A percentile compares a stretch with the other conserved stretches of the same genome.
phyloP scores from a whole-genome alignment of 306 rosid species.

The Lotus japonicus region DNA sequence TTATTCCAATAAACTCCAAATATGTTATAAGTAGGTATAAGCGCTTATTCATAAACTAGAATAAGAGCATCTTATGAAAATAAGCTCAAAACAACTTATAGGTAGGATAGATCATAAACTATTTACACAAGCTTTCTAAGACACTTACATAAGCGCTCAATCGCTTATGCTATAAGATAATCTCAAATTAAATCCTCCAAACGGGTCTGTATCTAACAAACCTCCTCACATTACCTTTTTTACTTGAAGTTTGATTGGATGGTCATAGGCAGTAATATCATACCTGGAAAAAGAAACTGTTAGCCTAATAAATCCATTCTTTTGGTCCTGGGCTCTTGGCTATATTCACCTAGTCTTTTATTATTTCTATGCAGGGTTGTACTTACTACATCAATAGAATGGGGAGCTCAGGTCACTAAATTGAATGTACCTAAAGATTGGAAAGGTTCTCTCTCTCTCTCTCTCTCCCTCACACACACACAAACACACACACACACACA shows the following conservation, averaged over 20 bases:
- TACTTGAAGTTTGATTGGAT: background rate
- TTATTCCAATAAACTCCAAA: too few relatives aligned
- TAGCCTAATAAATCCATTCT: background rate
- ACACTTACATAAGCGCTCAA: too few relatives aligned
- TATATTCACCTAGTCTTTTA: background rate
- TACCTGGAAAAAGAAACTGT: background rate
- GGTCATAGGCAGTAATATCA: background rate
- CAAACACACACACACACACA: background rate
- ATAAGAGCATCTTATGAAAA: too few relatives aligned
- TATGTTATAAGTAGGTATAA: too few relatives aligned
- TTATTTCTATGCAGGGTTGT: conserved; percentile 52
- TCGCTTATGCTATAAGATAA: too few relatives aligned
- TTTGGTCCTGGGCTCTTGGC: conserved; percentile 18
- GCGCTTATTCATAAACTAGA: too few relatives aligned
- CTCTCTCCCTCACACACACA: background rate
- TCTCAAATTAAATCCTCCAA: too few relatives aligned
- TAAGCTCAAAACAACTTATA: too few relatives aligned
- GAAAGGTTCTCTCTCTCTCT: conserved; percentile 60
- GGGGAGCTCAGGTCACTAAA: conserved; percentile 91
- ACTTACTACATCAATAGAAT: conserved; percentile 64
- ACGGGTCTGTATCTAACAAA: too few relatives aligned
- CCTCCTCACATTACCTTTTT: background rate
- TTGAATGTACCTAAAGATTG: conserved; percentile 88
- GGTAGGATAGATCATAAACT: too few relatives aligned
- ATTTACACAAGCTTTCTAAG: too few relatives aligned